phyloP scores from a whole-genome alignment of 768 basidiomycete species.

The Coprinopsis marcescibilis region DNA sequence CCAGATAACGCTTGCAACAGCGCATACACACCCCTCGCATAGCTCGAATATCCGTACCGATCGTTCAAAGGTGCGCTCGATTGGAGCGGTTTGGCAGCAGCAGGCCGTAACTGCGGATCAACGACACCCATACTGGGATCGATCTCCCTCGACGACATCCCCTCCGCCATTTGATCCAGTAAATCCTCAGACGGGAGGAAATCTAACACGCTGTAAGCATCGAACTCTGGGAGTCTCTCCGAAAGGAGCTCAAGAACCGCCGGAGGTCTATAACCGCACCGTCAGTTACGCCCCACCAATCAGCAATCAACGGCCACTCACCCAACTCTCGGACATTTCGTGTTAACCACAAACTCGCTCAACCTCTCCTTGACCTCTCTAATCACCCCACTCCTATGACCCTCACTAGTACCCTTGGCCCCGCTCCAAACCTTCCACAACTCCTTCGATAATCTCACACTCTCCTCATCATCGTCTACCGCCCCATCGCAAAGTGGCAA shows the following conservation, averaged over 20 bases:
- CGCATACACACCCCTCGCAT: constrained; percentile 56
- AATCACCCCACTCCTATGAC: constrained; percentile 14
- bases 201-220: constrained; percentile 37
- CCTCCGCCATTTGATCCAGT: constrained; percentile 41
- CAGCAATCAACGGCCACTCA: constrained; percentile 18
- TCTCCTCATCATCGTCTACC: constrained; percentile 10
- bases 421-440: constrained; percentile 29
- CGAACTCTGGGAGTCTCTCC: constrained; percentile 29
- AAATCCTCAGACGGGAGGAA: constrained; percentile 45
- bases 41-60: constrained; percentile 48
- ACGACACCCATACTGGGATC: constrained; percentile 55
- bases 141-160: constrained; percentile 39
- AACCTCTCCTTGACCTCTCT: constrained; percentile 37
- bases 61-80: constrained; percentile 28
- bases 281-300: neutral
- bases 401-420: constrained; percentile 15
- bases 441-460: constrained; percentile 22
- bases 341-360: constrained; percentile 35
- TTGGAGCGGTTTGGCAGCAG: constrained; percentile 15
- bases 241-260: constrained; percentile 36
- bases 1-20: constrained; percentile 49
- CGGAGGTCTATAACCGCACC: constrained; percentile 33
- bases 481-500: constrained; percentile 30
- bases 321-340: constrained; percentile 26
- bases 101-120: constrained; percentile 52